Evolutionary conservation across 2,329 filamentous ascomycete genomes (phyloP), one percentile per base, ranked within the genome.

Genomic region (Penicillium sp.): DNA sequence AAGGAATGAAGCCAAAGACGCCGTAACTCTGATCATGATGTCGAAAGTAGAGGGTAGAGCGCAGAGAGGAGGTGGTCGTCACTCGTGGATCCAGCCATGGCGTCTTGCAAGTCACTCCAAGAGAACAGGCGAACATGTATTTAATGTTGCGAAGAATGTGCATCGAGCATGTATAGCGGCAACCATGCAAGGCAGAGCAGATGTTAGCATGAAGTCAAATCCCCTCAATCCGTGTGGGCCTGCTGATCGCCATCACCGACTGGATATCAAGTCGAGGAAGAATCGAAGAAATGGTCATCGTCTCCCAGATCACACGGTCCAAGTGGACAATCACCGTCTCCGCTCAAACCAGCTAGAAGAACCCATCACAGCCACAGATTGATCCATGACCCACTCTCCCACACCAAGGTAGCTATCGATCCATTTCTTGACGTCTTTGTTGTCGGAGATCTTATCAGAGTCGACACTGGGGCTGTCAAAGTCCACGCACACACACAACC

Each of bases 381-480:
- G 90, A 75, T 99, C 94, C 92, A 99, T 96, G 61, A 97, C 90
- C 86, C 92, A 96, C 80, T 99, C 94, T 66, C 94, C 94, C 16
- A 97, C 88, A 59, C 91, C 91, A 39, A 97, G 86, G 75, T 97
- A 97, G 73, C 89, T 93, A 70, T 93, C 89, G 63, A 97, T 86
- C 92, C 92, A 97, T 69, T 87, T 88, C 72, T 89, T 88, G 64
- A 94, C 76, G 59, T 92, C 88, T 73, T 91, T 90, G 75, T 87
- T 93, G 54, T 95, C 91, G 71, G 88, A 84, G 69, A 96, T 83
- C 65, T 87, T 87, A 62, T 97, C 92, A 67, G 89, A 88, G 79
- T 92, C 91, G 77, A 99, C 83, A 82, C 94, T 97, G 77, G 84
- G 71, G 70, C 71, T 75, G 67, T 65, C 64, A 65, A 65, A 37